These are phyloP conservation scores for Eudorina sp. DNA, from an alignment of 139 green algal species.

Conservation along the genomic window DNA sequence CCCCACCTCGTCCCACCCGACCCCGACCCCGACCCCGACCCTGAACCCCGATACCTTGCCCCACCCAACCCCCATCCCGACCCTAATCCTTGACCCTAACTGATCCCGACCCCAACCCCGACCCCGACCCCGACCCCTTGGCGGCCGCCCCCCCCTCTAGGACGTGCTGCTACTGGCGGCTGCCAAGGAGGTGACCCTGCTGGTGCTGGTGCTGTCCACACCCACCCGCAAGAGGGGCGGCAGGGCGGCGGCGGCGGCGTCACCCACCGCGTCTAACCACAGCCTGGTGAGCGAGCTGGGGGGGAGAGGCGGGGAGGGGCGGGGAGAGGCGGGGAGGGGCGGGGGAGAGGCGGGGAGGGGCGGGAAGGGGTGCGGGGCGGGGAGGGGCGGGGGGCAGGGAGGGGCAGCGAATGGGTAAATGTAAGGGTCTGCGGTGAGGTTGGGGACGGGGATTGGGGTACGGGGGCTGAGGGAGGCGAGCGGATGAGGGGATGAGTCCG, in stretches of 20 bases:
- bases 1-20: not conserved
- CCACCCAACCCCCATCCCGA: not conserved
- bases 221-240: not conserved
- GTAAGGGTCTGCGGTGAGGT: too few relatives aligned
- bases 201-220: not conserved
- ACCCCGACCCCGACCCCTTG: too few relatives aligned
- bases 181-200: not conserved
- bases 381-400: not conserved
- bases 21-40: not conserved
- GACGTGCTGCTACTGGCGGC: slow-evolving; percentile 10
- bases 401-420: too few relatives aligned
- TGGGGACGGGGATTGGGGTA: too few relatives aligned
- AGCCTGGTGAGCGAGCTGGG: not conserved
- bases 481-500: too few relatives aligned
- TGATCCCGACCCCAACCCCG: not conserved
- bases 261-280: not conserved
- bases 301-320: not conserved
- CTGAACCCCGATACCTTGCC: not conserved
- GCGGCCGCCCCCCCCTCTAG: too few relatives aligned
- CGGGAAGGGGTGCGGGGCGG: not conserved
- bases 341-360: not conserved
- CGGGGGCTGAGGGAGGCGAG: too few relatives aligned
- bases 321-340: not conserved
- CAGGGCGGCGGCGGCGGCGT: too few relatives aligned
- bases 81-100: not conserved